Percentiles rank a stretch among this genome's conserved stretches.
Conservation (phyloP, 257 asterid genomes). For the Solanum megistacrolobum region DNA sequence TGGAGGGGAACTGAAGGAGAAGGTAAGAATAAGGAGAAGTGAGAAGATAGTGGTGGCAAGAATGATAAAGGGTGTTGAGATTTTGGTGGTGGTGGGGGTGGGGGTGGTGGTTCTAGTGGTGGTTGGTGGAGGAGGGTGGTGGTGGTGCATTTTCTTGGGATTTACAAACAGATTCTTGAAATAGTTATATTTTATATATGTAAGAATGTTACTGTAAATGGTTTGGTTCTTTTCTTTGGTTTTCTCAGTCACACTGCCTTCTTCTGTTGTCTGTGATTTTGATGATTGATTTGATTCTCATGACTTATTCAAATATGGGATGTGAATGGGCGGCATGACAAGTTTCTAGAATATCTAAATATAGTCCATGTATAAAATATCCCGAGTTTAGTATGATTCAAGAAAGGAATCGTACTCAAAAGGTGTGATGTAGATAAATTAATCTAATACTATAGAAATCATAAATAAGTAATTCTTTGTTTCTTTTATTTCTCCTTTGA, state of each 20-base stretch:
- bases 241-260: not conserved
- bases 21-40: slow-evolving; percentile 40
- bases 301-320: not conserved
- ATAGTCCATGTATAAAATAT: too few species aligned
- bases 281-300: not conserved
- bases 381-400: too few species aligned
- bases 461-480: not conserved
- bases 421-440: not conserved
- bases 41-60: slow-evolving; percentile 49
- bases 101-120: slow-evolving; percentile 7
- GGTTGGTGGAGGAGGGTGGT: slow-evolving; percentile 12
- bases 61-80: slow-evolving; percentile 26
- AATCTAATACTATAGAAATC: too few species aligned
- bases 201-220: not conserved
- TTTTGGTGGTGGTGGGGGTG: not conserved
- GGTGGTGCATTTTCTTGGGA: slow-evolving; percentile 11
- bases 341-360: not conserved
- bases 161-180: not conserved
- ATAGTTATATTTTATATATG: not conserved
- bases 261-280: not conserved
- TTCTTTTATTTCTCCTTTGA: not conserved
- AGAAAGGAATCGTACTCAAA: not conserved
- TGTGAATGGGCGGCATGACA: not conserved
- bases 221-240: not conserved
- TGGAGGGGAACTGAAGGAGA: slow-evolving; percentile 31